A percentile compares a stretch with the other conserved stretches of the same genome.
These are phyloP conservation scores for Nicotiana tabacum DNA, from an alignment of 257 asterid genomes.

Conservation along the genomic window DNA sequence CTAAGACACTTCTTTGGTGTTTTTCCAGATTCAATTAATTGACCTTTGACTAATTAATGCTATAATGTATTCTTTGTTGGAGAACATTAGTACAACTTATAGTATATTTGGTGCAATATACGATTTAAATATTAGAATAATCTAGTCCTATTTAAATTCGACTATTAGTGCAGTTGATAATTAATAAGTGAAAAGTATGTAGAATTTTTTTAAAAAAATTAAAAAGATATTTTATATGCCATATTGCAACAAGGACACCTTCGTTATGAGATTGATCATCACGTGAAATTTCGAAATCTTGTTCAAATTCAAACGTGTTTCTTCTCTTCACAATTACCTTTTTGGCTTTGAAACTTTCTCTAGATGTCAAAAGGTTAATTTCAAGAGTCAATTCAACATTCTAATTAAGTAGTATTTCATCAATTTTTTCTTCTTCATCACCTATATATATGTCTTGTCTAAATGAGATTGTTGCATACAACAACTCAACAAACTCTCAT, in stretches of 20 bases:
- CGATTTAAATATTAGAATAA: not conserved
- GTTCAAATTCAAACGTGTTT: not conserved
- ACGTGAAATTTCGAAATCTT: not conserved
- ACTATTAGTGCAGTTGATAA: not conserved
- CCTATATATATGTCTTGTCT: not conserved
- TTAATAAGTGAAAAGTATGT: not conserved
- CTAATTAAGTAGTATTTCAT: no score
- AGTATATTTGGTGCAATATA: no score
- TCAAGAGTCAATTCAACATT: not conserved
- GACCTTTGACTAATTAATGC: not conserved
- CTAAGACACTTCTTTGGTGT: not conserved
- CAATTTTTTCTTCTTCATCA: not conserved
- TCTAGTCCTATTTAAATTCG: not conserved
- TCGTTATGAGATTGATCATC: not conserved
- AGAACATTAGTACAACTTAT: no score
- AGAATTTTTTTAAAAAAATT: not conserved
- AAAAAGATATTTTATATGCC: not conserved
- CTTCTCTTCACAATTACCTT: not conserved
- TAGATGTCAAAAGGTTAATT: not conserved
- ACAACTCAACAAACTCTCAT: not conserved
- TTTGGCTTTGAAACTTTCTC: not conserved
- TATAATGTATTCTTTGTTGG: no score
- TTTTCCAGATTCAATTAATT: not conserved
- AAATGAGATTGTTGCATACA: not conserved
- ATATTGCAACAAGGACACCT: not conserved